Conservation (phyloP, 2,329 filamentous ascomycete genomes). For the Dichotomopilus funicola region DNA sequence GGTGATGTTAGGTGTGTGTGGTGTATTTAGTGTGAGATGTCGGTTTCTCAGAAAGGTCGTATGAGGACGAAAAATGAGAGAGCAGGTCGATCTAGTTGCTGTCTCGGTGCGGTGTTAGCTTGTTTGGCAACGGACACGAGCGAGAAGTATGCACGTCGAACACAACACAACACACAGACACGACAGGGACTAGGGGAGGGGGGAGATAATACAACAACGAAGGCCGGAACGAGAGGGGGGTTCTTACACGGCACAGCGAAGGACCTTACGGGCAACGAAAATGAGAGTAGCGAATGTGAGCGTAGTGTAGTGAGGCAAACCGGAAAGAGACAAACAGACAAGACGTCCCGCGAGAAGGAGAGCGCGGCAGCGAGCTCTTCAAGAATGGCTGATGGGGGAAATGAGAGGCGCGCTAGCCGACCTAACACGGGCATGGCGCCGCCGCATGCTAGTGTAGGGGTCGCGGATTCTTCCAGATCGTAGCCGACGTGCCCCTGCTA, state of each 20-base stretch:
- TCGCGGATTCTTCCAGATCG: conserved; percentile 6
- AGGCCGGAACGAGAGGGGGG: conserved; percentile 4
- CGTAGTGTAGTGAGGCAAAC: too few species aligned
- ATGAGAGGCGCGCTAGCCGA: conserved; percentile 8
- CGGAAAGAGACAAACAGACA: too few species aligned
- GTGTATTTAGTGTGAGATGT: background rate
- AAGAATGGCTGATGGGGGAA: conserved; percentile 6
- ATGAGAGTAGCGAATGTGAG: background rate
- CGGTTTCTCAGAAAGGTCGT: background rate
- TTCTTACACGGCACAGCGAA: conserved; percentile 15
- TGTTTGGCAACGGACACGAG: too few species aligned
- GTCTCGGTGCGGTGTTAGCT: background rate
- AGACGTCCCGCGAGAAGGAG: too few species aligned
- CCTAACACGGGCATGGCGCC: conserved; percentile 4
- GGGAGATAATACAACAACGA: too few species aligned
- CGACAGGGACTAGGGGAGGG: too few species aligned
- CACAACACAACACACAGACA: too few species aligned
- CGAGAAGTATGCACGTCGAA: too few species aligned
- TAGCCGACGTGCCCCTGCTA: background rate
- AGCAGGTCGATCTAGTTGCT: background rate
- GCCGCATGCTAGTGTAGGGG: background rate
- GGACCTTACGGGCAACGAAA: conserved; percentile 6
- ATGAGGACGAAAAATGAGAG: too few species aligned
- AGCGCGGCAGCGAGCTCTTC: background rate
- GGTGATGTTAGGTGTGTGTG: too few species aligned